phyloP scores from a whole-genome alignment of 345 rosid species.

The Chamaenerion angustifolium region DNA sequence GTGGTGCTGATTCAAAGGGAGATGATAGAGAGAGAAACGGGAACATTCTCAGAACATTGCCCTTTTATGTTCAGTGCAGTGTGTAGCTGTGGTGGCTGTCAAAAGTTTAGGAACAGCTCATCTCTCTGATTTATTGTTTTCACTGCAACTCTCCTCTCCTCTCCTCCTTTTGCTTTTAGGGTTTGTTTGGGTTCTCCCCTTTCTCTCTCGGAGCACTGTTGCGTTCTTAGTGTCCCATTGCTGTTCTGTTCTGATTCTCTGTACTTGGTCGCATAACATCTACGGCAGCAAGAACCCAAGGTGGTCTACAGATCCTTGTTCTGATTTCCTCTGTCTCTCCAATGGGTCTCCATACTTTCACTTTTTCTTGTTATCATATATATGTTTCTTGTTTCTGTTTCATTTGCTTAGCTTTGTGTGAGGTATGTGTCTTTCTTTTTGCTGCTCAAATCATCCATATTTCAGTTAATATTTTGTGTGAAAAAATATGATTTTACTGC shows the following conservation, averaged over 20 bases:
- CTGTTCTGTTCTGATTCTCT: constrained; percentile 1
- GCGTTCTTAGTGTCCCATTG: constrained; percentile 1
- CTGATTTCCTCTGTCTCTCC: background rate
- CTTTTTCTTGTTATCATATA: background rate
- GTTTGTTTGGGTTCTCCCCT: background rate
- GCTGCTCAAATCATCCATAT: too few relatives aligned
- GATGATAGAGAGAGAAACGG: background rate
- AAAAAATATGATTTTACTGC: too few relatives aligned
- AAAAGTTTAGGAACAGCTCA: constrained; percentile 16
- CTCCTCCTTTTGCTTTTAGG: background rate
- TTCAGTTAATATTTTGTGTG: too few relatives aligned
- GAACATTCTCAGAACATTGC: constrained; percentile 14
- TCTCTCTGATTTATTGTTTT: constrained; percentile 1
- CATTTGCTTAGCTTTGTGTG: too few relatives aligned
- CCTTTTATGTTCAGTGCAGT: constrained; percentile 10
- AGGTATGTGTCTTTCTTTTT: too few relatives aligned
- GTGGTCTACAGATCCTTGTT: constrained; percentile 5
- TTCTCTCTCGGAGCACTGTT: constrained; percentile 7
- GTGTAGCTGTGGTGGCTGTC: constrained; percentile 17
- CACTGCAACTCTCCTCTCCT: background rate
- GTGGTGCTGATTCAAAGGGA: constrained; percentile 16
- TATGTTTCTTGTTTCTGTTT: too few relatives aligned
- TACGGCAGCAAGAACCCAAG: background rate
- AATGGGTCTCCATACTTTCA: background rate
- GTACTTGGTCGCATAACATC: background rate